Conservation (phyloP, 1,284 basidiomycete species). For the Ustilago vetiveriae region DNA sequence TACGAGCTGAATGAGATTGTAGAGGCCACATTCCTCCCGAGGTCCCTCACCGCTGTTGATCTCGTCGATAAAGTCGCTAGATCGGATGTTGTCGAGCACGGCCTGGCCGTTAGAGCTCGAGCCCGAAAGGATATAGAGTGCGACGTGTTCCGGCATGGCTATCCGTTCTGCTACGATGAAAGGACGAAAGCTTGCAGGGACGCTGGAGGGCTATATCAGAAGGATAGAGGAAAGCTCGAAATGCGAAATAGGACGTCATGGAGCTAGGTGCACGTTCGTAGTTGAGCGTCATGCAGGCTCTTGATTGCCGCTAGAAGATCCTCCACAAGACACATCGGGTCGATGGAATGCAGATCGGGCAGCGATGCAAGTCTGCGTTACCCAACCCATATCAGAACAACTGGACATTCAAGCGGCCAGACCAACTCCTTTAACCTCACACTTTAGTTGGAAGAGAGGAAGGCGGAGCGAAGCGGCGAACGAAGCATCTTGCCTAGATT, state of each 20-base stretch:
- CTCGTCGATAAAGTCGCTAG: slow-evolving; percentile 54
- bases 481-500: slow-evolving; percentile 10
- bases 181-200: not conserved
- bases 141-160: slow-evolving; percentile 37
- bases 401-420: too few species aligned
- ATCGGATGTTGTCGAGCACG: slow-evolving; percentile 46
- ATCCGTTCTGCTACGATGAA: not conserved
- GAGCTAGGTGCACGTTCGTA: slow-evolving; percentile 1
- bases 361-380: too few species aligned
- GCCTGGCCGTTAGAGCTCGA: slow-evolving; percentile 14
- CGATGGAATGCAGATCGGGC: too few species aligned
- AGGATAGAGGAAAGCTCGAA: too few species aligned
- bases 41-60: slow-evolving; percentile 53
- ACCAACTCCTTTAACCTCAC: too few species aligned
- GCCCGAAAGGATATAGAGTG: slow-evolving; percentile 43
- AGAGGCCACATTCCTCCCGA: slow-evolving; percentile 49
- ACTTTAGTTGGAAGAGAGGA: too few species aligned
- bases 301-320: too few species aligned
- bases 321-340: too few species aligned
- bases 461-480: too few species aligned
- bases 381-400: too few species aligned
- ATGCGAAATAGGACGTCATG: too few species aligned
- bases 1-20: slow-evolving; percentile 44
- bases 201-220: too few species aligned
- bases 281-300: slow-evolving; percentile 2